These are phyloP conservation scores for Porphyrellus cyaneotinctus DNA, from an alignment of 768 basidiomycete species.

Conservation along the genomic window DNA sequence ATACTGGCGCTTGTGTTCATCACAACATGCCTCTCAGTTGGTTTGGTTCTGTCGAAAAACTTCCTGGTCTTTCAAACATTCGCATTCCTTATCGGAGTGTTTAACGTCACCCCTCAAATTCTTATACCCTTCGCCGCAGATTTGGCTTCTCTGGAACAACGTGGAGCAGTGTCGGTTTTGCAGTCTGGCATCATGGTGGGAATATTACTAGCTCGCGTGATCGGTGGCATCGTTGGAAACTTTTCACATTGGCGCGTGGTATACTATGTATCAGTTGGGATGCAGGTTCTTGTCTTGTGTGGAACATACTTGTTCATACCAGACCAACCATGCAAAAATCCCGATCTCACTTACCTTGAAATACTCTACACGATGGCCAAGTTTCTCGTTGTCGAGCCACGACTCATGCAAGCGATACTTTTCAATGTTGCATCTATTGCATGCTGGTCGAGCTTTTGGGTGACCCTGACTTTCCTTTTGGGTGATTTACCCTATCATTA, in stretches of 20 bases:
- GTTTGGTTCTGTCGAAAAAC: constrained; percentile 33
- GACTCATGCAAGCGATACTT: constrained; percentile 32
- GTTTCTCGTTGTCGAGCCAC: constrained; percentile 38
- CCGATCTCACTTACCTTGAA: constrained; percentile 32
- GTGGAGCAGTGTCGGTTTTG: constrained; percentile 29
- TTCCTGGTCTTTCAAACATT: constrained; percentile 33
- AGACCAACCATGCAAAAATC: constrained; percentile 38
- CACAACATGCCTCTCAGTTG: constrained; percentile 36
- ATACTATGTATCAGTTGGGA: constrained; percentile 39
- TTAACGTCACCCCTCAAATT: constrained; percentile 38
- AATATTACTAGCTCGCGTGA: constrained; percentile 28
- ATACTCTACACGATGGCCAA: constrained; percentile 38
- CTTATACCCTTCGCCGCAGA: constrained; percentile 43
- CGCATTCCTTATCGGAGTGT: constrained; percentile 36
- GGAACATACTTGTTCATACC: constrained; percentile 35
- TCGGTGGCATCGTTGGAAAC: constrained; percentile 37
- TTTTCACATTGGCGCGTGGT: constrained; percentile 39
- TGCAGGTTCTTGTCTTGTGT: constrained; percentile 26
- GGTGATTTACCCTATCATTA: constrained; percentile 36
- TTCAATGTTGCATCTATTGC: constrained; percentile 24
- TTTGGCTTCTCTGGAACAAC: constrained; percentile 32
- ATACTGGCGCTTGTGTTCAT: constrained; percentile 34
- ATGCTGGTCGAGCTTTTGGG: constrained; percentile 34
- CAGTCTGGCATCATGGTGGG: constrained; percentile 25
- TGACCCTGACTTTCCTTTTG: constrained; percentile 42